These are phyloP conservation scores for Atkinsonella texensis DNA, from an alignment of 2,329 filamentous ascomycete genomes.

Conservation along the genomic window DNA sequence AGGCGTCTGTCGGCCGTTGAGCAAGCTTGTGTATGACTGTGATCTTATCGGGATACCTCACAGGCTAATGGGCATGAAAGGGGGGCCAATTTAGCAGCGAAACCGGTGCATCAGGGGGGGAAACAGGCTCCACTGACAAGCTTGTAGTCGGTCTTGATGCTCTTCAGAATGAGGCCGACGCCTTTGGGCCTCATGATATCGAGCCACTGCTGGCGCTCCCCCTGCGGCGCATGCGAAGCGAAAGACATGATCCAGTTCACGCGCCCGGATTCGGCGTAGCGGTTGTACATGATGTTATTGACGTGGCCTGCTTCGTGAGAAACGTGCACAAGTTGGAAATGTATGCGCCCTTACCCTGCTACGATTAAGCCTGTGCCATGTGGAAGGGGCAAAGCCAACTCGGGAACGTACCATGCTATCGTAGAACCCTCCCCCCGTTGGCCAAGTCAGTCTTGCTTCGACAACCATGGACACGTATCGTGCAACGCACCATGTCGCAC, in stretches of 20 bases:
- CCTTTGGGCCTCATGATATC: constrained; percentile 54
- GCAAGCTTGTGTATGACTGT: constrained; percentile 73
- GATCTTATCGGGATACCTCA: constrained; percentile 72
- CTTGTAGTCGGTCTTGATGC: constrained; percentile 76
- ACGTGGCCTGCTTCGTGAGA: constrained; percentile 43
- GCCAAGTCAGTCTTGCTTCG: constrained; percentile 5
- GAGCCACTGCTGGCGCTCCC: constrained; percentile 51
- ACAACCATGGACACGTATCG: too few species aligned
- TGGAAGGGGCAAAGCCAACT: neutral
- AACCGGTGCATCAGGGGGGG: too few species aligned
- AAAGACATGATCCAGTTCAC: constrained; percentile 69
- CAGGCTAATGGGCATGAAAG: constrained; percentile 42
- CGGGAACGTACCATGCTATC: constrained; percentile 41
- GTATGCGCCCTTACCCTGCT: neutral
- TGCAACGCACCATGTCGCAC: constrained; percentile 67
- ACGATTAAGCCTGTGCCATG: neutral
- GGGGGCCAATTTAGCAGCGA: too few species aligned
- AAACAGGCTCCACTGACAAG: constrained; percentile 46
- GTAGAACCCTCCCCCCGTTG: constrained; percentile 15
- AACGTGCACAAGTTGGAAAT: neutral
- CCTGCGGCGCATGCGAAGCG: constrained; percentile 47
- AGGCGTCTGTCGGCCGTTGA: constrained; percentile 29
- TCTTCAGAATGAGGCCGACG: constrained; percentile 65
- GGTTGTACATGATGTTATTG: constrained; percentile 75
- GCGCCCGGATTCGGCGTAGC: constrained; percentile 71